These are phyloP conservation scores for Dalbergia cochinchinensis DNA, from an alignment of 306 rosid genomes.

Conservation along the genomic window DNA sequence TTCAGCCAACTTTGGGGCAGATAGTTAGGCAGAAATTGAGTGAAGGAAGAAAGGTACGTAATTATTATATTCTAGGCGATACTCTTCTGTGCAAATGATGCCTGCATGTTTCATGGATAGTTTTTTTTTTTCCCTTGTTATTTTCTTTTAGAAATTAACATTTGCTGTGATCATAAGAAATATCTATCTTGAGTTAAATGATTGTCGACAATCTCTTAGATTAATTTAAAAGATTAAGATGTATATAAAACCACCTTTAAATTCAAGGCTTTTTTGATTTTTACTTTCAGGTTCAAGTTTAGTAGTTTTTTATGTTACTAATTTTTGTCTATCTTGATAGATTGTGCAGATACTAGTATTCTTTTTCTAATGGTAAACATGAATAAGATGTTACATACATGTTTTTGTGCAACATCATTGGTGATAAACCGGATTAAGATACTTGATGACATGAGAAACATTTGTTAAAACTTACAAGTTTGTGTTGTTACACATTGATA, in stretches of 20 bases:
- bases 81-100: neutral
- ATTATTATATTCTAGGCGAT: constrained; percentile 29
- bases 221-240: constrained; percentile 15
- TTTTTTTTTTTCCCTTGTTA: neutral
- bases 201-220: constrained; percentile 14
- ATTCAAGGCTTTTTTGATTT: constrained; percentile 13
- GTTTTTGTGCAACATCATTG: constrained; percentile 13
- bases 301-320: neutral
- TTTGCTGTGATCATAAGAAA: constrained; percentile 1
- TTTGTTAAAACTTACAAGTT: constrained; percentile 25
- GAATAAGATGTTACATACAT: constrained; percentile 8
- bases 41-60: constrained; percentile 99
- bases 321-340: constrained; percentile 3
- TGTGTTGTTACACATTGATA: constrained; percentile 18
- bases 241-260: constrained; percentile 8
- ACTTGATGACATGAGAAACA: constrained; percentile 24
- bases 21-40: constrained; percentile 90
- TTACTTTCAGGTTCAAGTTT: neutral
- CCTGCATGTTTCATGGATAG: neutral
- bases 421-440: constrained; percentile 24
- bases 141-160: constrained; percentile 2
- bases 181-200: constrained; percentile 6
- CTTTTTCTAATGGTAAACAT: constrained; percentile 18
- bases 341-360: constrained; percentile 20
- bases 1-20: constrained; percentile 93